Evolutionary conservation across 495 filamentous ascomycete species (phyloP).

Genomic region (Bacidia rubella): DNA sequence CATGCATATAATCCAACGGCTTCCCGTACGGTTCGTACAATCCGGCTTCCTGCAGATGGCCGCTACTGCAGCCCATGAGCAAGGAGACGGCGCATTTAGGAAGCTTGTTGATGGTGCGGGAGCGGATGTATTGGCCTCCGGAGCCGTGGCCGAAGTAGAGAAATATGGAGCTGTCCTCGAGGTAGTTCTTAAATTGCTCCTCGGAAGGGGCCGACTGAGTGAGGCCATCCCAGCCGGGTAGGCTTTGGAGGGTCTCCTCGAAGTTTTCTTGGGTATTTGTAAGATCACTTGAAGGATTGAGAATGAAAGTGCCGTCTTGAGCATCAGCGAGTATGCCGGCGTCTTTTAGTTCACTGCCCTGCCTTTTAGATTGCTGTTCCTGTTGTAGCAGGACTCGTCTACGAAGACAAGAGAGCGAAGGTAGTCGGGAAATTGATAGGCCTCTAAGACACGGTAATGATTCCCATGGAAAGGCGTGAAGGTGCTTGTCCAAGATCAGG

Average conservation of each 20-base stretch:
- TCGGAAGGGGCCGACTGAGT: slow-evolving; percentile 57
- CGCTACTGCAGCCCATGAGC: slow-evolving; percentile 86
- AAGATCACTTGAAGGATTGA: slow-evolving; percentile 78
- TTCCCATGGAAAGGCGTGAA: slow-evolving; percentile 92
- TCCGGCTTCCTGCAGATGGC: slow-evolving; percentile 61
- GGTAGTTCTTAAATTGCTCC: slow-evolving; percentile 51
- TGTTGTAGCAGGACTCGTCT: slow-evolving; percentile 46
- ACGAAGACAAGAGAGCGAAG: slow-evolving; percentile 67
- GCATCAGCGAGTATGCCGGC: slow-evolving; percentile 41
- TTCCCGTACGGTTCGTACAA: slow-evolving; percentile 83
- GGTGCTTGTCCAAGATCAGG: slow-evolving; percentile 78
- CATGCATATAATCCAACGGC: slow-evolving; percentile 79
- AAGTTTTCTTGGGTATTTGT: slow-evolving; percentile 66
- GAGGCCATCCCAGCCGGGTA: slow-evolving; percentile 52
- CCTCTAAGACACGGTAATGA: slow-evolving; percentile 73
- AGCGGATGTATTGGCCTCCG: slow-evolving; percentile 85
- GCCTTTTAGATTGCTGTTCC: slow-evolving; percentile 22
- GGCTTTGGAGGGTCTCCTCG: slow-evolving; percentile 40
- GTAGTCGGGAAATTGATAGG: slow-evolving; percentile 70
- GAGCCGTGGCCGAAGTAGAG: slow-evolving; percentile 95
- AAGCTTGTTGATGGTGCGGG: slow-evolving; percentile 61
- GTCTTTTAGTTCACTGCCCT: slow-evolving; percentile 14
- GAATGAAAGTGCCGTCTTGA: slow-evolving; percentile 60
- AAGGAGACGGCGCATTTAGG: slow-evolving; percentile 66
- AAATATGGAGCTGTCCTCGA: slow-evolving; percentile 51